A percentile compares a stretch with the other conserved stretches of the same genome.
Conservation (phyloP, 1,284 basidiomycete genomes). For the Cronartium quercuum region DNA sequence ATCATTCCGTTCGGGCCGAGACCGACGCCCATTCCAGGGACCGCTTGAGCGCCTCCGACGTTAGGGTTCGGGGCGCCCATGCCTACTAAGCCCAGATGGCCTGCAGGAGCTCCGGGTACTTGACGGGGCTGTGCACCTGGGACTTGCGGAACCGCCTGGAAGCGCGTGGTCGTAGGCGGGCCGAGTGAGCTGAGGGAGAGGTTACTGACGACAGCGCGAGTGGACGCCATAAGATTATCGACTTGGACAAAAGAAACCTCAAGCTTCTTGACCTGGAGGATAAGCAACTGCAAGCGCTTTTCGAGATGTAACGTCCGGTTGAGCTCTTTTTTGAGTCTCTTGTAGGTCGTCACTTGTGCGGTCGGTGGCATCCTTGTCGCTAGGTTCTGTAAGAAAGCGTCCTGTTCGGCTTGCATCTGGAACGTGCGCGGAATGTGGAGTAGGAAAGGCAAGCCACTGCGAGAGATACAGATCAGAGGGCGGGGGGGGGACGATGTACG, state of each 20-base stretch:
- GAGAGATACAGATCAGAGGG: background rate
- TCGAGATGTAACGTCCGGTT: conserved; percentile 28
- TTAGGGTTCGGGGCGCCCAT: background rate
- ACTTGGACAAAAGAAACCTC: conserved; percentile 13
- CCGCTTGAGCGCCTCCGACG: conserved; percentile 5
- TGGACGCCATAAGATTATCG: conserved; percentile 9
- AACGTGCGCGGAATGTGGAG: conserved; percentile 16
- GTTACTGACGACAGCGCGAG: background rate
- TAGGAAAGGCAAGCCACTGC: conserved; percentile 35
- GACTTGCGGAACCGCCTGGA: background rate
- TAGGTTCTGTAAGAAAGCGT: background rate
- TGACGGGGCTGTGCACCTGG: background rate
- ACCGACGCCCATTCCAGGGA: conserved; percentile 8
- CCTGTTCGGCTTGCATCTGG: background rate
- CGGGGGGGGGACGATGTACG: background rate
- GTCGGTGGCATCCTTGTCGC: background rate
- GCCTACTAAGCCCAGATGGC: background rate
- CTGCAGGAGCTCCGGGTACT: background rate
- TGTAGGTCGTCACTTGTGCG: conserved; percentile 4
- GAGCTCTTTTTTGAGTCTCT: conserved; percentile 16
- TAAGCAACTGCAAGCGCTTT: conserved; percentile 10
- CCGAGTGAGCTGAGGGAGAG: background rate
- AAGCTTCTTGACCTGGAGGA: conserved; percentile 24
- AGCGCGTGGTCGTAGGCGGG: background rate
- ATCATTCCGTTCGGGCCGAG: conserved; percentile 8